phyloP scores from a whole-genome alignment of 2,329 filamentous ascomycete genomes.

The Aspergillus brasiliensis region DNA sequence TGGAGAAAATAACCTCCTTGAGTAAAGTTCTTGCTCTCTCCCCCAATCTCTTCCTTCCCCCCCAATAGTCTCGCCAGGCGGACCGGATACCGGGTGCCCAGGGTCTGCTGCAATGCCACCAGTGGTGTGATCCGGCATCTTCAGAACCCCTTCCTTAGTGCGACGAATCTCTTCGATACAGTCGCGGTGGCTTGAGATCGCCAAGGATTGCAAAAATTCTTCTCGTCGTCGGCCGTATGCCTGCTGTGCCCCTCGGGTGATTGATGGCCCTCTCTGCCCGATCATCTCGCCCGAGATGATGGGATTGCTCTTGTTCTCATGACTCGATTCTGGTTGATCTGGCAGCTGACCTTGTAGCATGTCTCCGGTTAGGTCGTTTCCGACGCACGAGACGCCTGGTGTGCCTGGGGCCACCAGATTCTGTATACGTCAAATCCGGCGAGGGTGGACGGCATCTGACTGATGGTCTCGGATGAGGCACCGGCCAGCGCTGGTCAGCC shows the following conservation, averaged over 20 bases:
- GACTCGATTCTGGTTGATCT: neutral
- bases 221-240: neutral
- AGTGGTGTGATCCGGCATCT: constrained; percentile 24
- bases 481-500: neutral
- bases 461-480: neutral
- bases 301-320: neutral
- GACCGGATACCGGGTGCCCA: constrained; percentile 18
- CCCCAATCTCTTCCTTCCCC: neutral
- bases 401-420: neutral
- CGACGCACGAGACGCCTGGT: constrained; percentile 4
- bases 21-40: constrained; percentile 10
- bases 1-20: constrained; percentile 14
- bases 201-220: neutral
- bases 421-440: neutral
- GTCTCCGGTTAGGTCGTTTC: neutral
- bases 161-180: neutral
- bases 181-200: neutral
- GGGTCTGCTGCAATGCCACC: constrained; percentile 15
- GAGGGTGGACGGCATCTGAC: neutral
- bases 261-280: neutral
- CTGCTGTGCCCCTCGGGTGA: neutral
- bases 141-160: constrained; percentile 6
- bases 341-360: constrained; percentile 7
- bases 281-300: constrained; percentile 4
- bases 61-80: constrained; percentile 7